A percentile compares a stretch with the other conserved stretches of the same genome.
Evolutionary conservation across 768 basidiomycete genomes (phyloP).

Genomic region (Mycena polygramma): DNA sequence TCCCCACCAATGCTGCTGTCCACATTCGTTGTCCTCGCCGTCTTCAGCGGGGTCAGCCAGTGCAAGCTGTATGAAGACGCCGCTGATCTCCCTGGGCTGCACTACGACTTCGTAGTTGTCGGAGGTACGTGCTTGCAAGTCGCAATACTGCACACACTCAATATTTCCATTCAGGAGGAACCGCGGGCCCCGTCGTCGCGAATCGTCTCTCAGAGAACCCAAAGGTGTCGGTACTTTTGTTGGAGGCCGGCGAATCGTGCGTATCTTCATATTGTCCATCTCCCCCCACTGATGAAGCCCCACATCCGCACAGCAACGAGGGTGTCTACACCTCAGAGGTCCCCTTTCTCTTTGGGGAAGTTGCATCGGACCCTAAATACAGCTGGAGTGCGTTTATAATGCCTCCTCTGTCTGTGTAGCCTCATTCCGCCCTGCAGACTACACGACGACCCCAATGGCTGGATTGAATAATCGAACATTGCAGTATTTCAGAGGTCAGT

Average conservation of each 20-base stretch:
- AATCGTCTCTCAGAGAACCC: slow-evolving; percentile 10
- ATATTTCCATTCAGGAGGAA: neutral
- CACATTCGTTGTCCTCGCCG: too few relatives aligned
- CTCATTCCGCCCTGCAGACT: slow-evolving; percentile 1
- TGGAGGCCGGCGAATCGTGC: slow-evolving; percentile 16
- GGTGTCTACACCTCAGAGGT: slow-evolving; percentile 14
- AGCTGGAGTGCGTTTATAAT: slow-evolving; percentile 16
- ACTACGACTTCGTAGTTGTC: neutral
- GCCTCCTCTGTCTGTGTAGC: neutral
- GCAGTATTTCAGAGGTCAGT: slow-evolving; percentile 4
- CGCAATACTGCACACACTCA: neutral
- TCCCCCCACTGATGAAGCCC: neutral
- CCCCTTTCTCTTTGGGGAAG: neutral
- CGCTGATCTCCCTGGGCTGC: neutral
- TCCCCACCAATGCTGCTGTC: neutral
- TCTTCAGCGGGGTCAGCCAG: too few relatives aligned
- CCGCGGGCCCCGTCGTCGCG: slow-evolving; percentile 17
- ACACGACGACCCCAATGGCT: neutral
- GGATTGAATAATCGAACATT: slow-evolving; percentile 2
- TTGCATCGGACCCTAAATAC: neutral
- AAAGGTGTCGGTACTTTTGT: slow-evolving; percentile 6
- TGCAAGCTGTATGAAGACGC: neutral
- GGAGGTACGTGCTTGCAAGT: neutral
- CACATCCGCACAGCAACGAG: slow-evolving; percentile 9
- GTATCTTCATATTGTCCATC: neutral